These are phyloP conservation scores for Metarhizium guizhouense DNA, from an alignment of 2,329 filamentous ascomycete species.

Conservation along the genomic window DNA sequence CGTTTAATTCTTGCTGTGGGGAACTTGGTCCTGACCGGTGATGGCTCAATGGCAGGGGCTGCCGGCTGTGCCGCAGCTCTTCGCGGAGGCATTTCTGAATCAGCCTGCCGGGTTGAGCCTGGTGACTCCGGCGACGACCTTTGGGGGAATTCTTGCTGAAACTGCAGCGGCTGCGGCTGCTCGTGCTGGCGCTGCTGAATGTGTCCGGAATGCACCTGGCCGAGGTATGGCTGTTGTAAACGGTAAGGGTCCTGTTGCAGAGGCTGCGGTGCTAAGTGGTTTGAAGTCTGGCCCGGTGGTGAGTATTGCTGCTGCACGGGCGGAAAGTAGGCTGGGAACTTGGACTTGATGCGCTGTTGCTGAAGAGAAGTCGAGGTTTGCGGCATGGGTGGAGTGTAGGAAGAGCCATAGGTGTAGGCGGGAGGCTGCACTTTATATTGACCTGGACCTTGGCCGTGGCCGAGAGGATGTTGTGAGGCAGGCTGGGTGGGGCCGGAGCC, in stretches of 20 bases:
- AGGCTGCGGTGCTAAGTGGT: conserved; percentile 7
- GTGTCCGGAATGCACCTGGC: not conserved
- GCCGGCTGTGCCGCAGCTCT: conserved; percentile 19
- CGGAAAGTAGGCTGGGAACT: conserved; percentile 15
- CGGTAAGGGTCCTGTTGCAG: conserved; percentile 11
- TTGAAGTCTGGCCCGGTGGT: conserved; percentile 11
- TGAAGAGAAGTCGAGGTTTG: conserved; percentile 15
- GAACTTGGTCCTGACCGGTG: conserved; percentile 85
- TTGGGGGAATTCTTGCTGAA: conserved; percentile 1
- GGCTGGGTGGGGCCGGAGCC: conserved; percentile 15
- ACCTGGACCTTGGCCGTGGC: conserved; percentile 14
- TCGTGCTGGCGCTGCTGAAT: not conserved
- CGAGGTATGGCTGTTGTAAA: conserved; percentile 8
- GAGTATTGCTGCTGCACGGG: conserved; percentile 12
- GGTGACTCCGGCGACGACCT: not conserved
- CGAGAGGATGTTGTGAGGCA: conserved; percentile 10
- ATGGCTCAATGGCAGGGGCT: conserved; percentile 45
- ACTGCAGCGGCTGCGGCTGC: conserved; percentile 2
- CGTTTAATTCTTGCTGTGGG: conserved; percentile 96
- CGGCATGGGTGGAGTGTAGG: conserved; percentile 19
- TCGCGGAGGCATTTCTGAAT: conserved; percentile 25
- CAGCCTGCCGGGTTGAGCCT: conserved; percentile 3
- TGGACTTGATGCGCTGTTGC: conserved; percentile 16
- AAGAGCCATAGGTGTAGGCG: conserved; percentile 16
- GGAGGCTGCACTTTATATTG: conserved; percentile 25